These are phyloP conservation scores for Fusarium sp. DNA, from an alignment of 2,329 filamentous ascomycete species.

Conservation along the genomic window DNA sequence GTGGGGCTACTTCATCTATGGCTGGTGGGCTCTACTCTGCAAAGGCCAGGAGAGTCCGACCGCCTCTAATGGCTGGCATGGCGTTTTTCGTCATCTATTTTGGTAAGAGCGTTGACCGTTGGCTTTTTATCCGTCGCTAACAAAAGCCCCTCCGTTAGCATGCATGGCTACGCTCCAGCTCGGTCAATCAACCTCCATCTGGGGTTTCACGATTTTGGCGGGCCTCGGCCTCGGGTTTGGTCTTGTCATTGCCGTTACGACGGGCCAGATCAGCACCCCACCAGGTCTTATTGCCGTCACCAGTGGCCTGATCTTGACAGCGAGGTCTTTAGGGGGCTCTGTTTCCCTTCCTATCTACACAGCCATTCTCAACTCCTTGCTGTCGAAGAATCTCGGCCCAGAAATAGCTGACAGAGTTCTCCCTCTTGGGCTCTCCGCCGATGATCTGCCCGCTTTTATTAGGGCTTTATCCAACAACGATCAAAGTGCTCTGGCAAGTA, in stretches of 20 bases:
- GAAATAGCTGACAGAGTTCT: conserved; percentile 54
- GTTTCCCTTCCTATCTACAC: conserved; percentile 57
- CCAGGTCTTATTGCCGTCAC: conserved; percentile 56
- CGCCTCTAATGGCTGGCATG: neutral
- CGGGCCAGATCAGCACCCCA: conserved; percentile 56
- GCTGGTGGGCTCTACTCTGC: neutral
- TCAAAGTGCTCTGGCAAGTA: conserved; percentile 40
- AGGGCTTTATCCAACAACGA: conserved; percentile 47
- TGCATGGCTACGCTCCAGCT: conserved; percentile 53
- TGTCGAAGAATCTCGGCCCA: conserved; percentile 47
- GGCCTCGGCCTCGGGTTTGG: conserved; percentile 54
- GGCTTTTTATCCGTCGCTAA: neutral
- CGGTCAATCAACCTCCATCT: conserved; percentile 46
- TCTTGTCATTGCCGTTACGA: conserved; percentile 53
- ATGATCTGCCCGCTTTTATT: conserved; percentile 48
- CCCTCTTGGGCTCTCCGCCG: conserved; percentile 47
- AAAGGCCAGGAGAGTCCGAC: neutral
- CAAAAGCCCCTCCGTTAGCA: neutral
- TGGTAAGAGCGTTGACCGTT: neutral
- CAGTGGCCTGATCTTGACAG: conserved; percentile 55
- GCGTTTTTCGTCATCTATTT: neutral
- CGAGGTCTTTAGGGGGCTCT: conserved; percentile 56
- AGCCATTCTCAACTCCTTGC: conserved; percentile 48
- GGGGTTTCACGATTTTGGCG: conserved; percentile 56
- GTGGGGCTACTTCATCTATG: conserved; percentile 17